Evolutionary conservation across 1,284 basidiomycete genomes (phyloP).

Genomic region (Stereum hirsutum): DNA sequence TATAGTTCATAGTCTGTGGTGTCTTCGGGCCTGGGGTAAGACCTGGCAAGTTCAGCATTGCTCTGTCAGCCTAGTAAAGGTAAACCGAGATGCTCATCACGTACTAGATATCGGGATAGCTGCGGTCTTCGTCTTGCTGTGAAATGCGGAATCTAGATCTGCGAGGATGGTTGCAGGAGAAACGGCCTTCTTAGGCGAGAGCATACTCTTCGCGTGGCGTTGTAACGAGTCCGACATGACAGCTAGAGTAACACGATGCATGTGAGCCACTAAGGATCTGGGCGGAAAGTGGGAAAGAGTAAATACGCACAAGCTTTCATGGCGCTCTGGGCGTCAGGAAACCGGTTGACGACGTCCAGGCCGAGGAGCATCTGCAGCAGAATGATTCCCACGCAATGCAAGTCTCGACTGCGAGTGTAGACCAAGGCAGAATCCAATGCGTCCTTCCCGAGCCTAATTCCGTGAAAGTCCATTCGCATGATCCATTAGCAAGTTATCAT

Average conservation of each 20-base stretch:
- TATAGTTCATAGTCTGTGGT: constrained; percentile 30
- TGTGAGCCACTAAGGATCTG: too few relatives aligned
- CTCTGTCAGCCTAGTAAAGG: neutral
- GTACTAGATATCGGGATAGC: constrained; percentile 25
- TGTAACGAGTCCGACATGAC: constrained; percentile 40
- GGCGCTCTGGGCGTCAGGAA: constrained; percentile 23
- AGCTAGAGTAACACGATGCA: too few relatives aligned
- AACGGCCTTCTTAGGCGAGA: constrained; percentile 44
- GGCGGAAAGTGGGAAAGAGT: neutral
- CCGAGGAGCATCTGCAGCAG: constrained; percentile 73
- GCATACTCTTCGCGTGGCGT: constrained; percentile 45
- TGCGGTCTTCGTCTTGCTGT: constrained; percentile 18
- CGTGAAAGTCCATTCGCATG: too few relatives aligned
- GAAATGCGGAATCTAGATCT: constrained; percentile 21
- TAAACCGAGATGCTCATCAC: neutral
- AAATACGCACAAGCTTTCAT: constrained; percentile 12
- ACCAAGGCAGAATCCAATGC: constrained; percentile 59
- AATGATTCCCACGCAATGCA: constrained; percentile 66
- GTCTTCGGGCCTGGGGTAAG: constrained; percentile 31
- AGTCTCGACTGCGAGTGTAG: constrained; percentile 64
- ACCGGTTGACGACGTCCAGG: constrained; percentile 45
- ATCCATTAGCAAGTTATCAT: too few relatives aligned
- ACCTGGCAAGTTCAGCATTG: neutral
- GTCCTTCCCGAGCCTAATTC: constrained; percentile 59
- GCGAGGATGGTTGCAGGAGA: constrained; percentile 39